Evolutionary conservation across 2,329 filamentous ascomycete species (phyloP).

Genomic region (Hypoxylon sp.): DNA sequence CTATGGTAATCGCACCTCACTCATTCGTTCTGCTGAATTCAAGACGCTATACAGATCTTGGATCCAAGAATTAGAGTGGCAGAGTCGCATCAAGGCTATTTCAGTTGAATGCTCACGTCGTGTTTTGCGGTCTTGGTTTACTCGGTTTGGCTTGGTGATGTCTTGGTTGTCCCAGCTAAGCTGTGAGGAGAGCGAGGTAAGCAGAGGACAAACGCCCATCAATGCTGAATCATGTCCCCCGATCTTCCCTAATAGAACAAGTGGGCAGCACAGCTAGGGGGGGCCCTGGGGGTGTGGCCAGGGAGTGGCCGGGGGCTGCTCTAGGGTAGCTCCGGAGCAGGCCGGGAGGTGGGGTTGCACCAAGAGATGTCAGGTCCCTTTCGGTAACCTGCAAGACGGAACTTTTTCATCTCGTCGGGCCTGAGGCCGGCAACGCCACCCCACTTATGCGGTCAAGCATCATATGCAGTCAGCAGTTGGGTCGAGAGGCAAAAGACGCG

Average conservation of each 20-base stretch:
- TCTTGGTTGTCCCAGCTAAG: background rate
- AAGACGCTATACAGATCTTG: too few species aligned
- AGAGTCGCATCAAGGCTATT: background rate
- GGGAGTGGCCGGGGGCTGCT: background rate
- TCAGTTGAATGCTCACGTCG: background rate
- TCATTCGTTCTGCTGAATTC: background rate
- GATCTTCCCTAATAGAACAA: constrained; percentile 24
- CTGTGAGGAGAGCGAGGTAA: too few species aligned
- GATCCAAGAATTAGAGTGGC: background rate
- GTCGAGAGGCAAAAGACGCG: constrained; percentile 13
- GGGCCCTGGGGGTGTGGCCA: constrained; percentile 2
- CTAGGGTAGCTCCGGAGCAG: constrained; percentile 12
- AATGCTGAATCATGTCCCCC: background rate
- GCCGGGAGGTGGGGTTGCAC: constrained; percentile 15
- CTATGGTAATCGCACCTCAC: background rate
- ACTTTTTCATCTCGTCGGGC: constrained; percentile 11
- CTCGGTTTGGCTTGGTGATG: background rate
- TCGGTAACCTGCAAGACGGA: constrained; percentile 1
- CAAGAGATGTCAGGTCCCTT: background rate
- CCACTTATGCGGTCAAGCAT: background rate
- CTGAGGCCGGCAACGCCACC: background rate
- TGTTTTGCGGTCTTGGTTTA: background rate
- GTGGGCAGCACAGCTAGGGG: background rate
- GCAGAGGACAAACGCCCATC: too few species aligned
- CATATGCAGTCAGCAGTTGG: background rate